Evolutionary conservation across 2,329 filamentous ascomycete genomes (phyloP).

Genomic region (Trichoderma endophyticum): DNA sequence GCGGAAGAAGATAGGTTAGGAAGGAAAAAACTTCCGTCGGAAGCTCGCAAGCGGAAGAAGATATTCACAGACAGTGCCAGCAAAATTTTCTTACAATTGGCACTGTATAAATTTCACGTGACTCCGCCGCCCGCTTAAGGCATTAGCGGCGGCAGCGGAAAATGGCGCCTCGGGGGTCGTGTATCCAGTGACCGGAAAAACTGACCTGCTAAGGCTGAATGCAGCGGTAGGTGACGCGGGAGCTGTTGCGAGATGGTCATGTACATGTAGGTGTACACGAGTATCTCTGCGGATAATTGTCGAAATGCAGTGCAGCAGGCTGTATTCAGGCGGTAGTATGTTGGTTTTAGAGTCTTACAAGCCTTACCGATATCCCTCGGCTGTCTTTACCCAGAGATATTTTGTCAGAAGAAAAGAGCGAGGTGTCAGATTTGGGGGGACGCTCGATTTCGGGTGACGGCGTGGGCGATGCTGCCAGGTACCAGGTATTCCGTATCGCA

Average conservation of each 20-base stretch:
- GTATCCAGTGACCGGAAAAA: not conserved
- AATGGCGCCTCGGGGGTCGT: slow-evolving; percentile 14
- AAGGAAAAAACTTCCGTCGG: not conserved
- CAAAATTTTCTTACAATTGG: slow-evolving; percentile 26
- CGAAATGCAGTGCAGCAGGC: not conserved
- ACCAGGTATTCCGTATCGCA: slow-evolving; percentile 2
- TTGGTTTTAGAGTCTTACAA: not conserved
- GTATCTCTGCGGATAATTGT: not conserved
- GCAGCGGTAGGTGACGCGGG: slow-evolving; percentile 6
- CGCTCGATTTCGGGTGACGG: not conserved
- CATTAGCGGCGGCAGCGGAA: slow-evolving; percentile 21
- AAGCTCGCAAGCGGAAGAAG: slow-evolving; percentile 25
- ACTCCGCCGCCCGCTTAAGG: slow-evolving; percentile 4
- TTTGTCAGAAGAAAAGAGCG: not conserved
- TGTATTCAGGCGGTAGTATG: not conserved
- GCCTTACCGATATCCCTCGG: not conserved
- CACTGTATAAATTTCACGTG: slow-evolving; percentile 32
- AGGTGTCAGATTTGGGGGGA: not conserved
- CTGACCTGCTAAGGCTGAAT: slow-evolving; percentile 1
- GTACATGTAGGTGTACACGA: not conserved
- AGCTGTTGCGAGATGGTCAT: not conserved
- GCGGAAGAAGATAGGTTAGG: not conserved
- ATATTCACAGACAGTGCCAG: slow-evolving; percentile 35
- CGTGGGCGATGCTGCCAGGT: slow-evolving; percentile 8
- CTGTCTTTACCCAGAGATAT: not conserved